Conservation (phyloP, 176 grass and related monocot genomes). For the Oryza glumipatula region DNA sequence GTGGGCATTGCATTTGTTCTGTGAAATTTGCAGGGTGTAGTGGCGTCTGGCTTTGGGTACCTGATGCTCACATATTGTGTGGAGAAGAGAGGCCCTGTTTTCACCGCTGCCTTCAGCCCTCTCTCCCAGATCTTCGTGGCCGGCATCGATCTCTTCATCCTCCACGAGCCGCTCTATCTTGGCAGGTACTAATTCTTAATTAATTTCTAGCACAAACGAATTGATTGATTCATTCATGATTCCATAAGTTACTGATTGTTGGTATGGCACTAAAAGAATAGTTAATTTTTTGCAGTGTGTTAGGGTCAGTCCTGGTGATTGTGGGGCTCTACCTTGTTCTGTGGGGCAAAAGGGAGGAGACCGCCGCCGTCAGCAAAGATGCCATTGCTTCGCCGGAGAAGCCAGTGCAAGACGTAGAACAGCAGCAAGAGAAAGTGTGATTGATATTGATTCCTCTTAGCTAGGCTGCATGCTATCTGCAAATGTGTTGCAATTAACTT, state of each 20-base stretch:
- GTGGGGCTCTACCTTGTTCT: slow-evolving; percentile 79
- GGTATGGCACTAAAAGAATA: too few relatives aligned
- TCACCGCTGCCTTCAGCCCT: slow-evolving; percentile 90
- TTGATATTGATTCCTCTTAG: background rate
- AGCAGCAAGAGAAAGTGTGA: slow-evolving; percentile 48
- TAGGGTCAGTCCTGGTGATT: slow-evolving; percentile 73
- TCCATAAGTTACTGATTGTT: too few relatives aligned
- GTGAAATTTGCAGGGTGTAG: slow-evolving; percentile 55
- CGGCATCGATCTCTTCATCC: slow-evolving; percentile 66
- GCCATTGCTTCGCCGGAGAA: slow-evolving; percentile 17
- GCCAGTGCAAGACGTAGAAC: slow-evolving; percentile 13
- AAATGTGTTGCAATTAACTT: background rate
- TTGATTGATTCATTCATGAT: too few relatives aligned
- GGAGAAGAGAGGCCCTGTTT: slow-evolving; percentile 87
- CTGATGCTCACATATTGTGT: slow-evolving; percentile 84
- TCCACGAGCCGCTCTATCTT: slow-evolving; percentile 73
- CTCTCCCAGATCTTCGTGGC: slow-evolving; percentile 83
- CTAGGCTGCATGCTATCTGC: background rate
- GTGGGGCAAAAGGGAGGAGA: slow-evolving; percentile 85
- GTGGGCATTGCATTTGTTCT: background rate
- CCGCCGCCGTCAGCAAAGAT: background rate
- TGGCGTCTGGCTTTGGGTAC: slow-evolving; percentile 77
- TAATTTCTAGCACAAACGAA: background rate
- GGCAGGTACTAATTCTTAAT: slow-evolving; percentile 49
- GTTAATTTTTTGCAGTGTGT: slow-evolving; percentile 53